Evolutionary conservation across 306 rosid genomes (phyloP), one percentile per base, ranked within the genome.

Genomic region (Medicago truncatula): DNA sequence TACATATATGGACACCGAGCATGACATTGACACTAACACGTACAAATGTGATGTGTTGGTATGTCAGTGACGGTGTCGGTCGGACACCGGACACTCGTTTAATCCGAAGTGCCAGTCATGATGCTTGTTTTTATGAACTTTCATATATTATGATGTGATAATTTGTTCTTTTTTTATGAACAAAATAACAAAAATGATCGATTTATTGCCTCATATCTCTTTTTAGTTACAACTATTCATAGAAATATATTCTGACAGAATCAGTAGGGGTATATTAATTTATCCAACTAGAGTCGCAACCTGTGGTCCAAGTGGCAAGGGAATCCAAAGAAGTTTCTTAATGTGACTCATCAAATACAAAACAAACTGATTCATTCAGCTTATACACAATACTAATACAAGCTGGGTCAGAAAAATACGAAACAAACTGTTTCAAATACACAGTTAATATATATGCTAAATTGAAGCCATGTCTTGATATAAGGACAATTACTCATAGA

Each of bases 221-320:
- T 54, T 25, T 16, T 46, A 49, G 34, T 34, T 34, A 34, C 23
- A 15, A 50, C 56, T 2, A 6, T 50, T 82, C 16, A 34, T 59
- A 49, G 36, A 71, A 59, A 63, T 73, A 43, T 34, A 43, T 28
- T 20, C 12, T 11, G 21, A 20, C 17, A 0, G 4, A 34, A 31
- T 13, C 7, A 54, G 3, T 9, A 54, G 31, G 31, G 13, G 12
- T 54, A 18, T 20, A 54, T 31, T n/a, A 36, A 14, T 25, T 6
- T 41, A 46, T 46, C 72, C 16, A 58, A 50, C 70, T 81, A 41
- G 76, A 81, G 58, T 70, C 70, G 7, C 59, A 71, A 50, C 58
- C 36, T 56, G 17, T 13, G 43, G 10, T 23, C 25, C 31, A 38
- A 17, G 54, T 40, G 25, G 34, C 17, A 59, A 44, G 64, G 66